Evolutionary conservation across 768 basidiomycete species (phyloP), one percentile per base, ranked within the genome.

Genomic region (Suillus cothurnatus): DNA sequence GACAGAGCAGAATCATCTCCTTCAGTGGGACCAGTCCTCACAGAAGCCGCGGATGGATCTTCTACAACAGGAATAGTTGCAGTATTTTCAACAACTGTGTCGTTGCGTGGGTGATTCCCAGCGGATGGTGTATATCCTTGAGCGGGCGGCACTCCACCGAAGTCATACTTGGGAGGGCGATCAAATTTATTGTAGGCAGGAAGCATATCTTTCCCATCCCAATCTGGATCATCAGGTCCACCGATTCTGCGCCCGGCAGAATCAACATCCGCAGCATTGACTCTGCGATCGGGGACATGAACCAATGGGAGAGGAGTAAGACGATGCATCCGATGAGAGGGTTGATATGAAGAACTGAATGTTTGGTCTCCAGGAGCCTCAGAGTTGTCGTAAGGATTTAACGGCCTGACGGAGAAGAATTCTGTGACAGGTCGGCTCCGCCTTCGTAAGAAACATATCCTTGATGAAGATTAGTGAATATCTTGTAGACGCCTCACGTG

Each of bases 131-230:
- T 21, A 31, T 41, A 21, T 41, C 19, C 39, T 28, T 41, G 39
- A 60, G 66, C 45, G 21, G 26, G 53, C 6, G 28, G 26, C 26
- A 50, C 17, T 11, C 49, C 55, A 32, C 43, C 28, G 26, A 80
- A 80, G 0, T 71, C 43, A 68, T 85, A 85, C 62, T 80, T 82
- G 32, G 85, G 84, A 32, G 84, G 84, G 12, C 82, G 76, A 36
- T 83, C 84, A 15, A 71, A 58, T 17, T 67, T 71, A 52, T 85
- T 80, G 55, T 85, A 86, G 6, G 83, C 82, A 9, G 84, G 85
- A 31, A 85, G 77, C 0, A 70, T 64, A 38, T 85, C 85, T 66
- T 85, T 85, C 65, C 82, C 80, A 0, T 73, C 71, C 63, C 75
- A 65, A 14, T 69, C 70, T 21, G 66, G 69, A 28, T 77, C 79